Percentiles rank a stretch among this genome's conserved stretches.
These are phyloP conservation scores for Calonectria multiphialidica DNA, from an alignment of 2,329 filamentous ascomycete genomes.

Conservation along the genomic window DNA sequence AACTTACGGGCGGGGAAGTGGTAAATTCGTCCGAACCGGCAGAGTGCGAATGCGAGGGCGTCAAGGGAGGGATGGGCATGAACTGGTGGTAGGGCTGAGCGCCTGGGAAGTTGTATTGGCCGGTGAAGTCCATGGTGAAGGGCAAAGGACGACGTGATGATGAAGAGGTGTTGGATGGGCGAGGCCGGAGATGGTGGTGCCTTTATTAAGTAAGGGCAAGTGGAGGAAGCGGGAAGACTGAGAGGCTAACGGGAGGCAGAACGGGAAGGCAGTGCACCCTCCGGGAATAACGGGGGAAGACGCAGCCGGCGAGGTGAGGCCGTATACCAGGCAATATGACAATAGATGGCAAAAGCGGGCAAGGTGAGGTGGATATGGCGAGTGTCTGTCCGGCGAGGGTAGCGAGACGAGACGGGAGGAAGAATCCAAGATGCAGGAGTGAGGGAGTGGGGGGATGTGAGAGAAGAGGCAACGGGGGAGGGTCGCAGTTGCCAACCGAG, in stretches of 20 bases:
- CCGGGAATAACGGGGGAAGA: conserved; percentile 12
- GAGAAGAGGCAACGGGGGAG: conserved; percentile 3
- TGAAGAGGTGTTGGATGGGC: conserved; percentile 7
- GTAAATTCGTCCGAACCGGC: conserved; percentile 67
- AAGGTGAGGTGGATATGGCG: conserved; percentile 15
- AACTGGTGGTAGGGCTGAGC: conserved; percentile 66
- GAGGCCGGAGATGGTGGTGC: conserved; percentile 15
- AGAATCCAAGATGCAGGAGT: background rate
- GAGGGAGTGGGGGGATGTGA: conserved; percentile 3
- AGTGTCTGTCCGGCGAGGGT: conserved; percentile 12
- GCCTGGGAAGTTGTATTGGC: conserved; percentile 60
- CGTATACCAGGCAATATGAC: background rate
- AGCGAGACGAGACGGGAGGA: conserved; percentile 4
- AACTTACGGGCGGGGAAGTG: conserved; percentile 67
- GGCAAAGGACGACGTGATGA: conserved; percentile 27
- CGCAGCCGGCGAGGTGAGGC: background rate
- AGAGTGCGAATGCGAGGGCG: conserved; percentile 68
- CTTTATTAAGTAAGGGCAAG: conserved; percentile 8
- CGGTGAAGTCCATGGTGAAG: conserved; percentile 64
- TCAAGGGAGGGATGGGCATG: conserved; percentile 65
- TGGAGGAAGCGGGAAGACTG: conserved; percentile 7
- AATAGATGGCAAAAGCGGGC: conserved; percentile 3
- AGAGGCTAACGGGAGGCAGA: background rate
- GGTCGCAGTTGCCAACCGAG: conserved; percentile 2
- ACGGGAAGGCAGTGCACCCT: conserved; percentile 8